A percentile compares a stretch with the other conserved stretches of the same genome.
Conservation (phyloP, 1,284 basidiomycete species). For the Ustilago shanxiensis region DNA sequence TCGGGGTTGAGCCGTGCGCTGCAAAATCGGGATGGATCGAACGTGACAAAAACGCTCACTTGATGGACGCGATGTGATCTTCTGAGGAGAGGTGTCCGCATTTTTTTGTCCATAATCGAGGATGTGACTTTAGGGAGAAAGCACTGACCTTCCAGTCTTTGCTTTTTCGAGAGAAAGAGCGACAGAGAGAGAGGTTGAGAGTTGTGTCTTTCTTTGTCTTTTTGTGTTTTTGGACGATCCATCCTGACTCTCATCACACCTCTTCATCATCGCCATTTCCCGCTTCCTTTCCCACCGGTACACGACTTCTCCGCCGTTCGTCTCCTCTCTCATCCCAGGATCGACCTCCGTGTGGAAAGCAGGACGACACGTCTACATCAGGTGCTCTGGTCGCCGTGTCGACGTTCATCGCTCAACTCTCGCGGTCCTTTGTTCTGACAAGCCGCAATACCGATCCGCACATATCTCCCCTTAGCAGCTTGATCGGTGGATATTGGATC, state of each 20-base stretch:
- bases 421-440: not conserved
- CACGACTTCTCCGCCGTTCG: not conserved
- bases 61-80: conserved; percentile 17
- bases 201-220: no score
- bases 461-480: not conserved
- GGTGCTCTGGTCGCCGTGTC: not conserved
- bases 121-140: conserved; percentile 8
- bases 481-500: not conserved
- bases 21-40: conserved; percentile 12
- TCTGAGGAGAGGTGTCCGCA: conserved; percentile 2
- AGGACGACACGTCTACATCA: not conserved
- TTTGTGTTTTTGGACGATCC: conserved; percentile 7
- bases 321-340: not conserved
- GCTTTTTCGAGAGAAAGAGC: not conserved
- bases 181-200: no score
- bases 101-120: conserved; percentile 8
- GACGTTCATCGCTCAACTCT: not conserved
- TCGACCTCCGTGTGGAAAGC: no score
- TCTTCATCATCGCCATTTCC: conserved; percentile 1
- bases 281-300: not conserved
- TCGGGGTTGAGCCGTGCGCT: not conserved
- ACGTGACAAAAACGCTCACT: conserved; percentile 17
- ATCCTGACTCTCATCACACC: not conserved
- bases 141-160: conserved; percentile 14
- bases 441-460: not conserved